These are phyloP conservation scores for Cyclospora cayetanensis DNA, from an alignment of 169 alveolate genomes.

Conservation along the genomic window DNA sequence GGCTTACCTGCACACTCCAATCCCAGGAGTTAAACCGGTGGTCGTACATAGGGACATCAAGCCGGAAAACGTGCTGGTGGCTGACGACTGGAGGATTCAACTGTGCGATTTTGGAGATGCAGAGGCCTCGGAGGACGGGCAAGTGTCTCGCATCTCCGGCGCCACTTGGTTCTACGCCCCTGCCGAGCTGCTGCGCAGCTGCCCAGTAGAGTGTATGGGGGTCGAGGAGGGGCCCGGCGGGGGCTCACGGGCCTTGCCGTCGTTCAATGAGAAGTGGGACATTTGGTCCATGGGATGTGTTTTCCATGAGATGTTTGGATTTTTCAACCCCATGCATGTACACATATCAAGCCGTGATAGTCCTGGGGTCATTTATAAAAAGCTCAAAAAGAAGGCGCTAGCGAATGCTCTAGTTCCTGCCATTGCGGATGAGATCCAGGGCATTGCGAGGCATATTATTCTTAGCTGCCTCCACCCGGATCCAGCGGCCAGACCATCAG, in stretches of 20 bases:
- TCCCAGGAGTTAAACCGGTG: slow-evolving; percentile 77
- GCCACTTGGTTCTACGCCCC: slow-evolving; percentile 95
- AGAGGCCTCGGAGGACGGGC: slow-evolving; percentile 85
- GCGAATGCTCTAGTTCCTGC: slow-evolving; percentile 68
- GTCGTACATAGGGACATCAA: slow-evolving; percentile 85
- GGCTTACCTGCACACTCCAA: slow-evolving; percentile 86
- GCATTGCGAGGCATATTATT: slow-evolving; percentile 82
- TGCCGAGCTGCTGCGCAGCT: slow-evolving; percentile 84
- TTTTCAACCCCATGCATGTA: slow-evolving; percentile 69
- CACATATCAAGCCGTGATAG: slow-evolving; percentile 57
- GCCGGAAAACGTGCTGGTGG: slow-evolving; percentile 82
- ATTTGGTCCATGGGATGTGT: slow-evolving; percentile 86
- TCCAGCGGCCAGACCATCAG: slow-evolving; percentile 84
- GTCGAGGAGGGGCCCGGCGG: neutral
- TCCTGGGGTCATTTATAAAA: slow-evolving; percentile 47
- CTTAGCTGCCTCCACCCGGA: slow-evolving; percentile 80
- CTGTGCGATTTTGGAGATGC: slow-evolving; percentile 88
- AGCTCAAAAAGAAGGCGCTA: slow-evolving; percentile 71
- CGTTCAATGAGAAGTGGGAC: slow-evolving; percentile 82
- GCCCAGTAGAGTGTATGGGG: slow-evolving; percentile 76
- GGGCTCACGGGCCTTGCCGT: slow-evolving; percentile 54
- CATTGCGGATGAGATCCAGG: slow-evolving; percentile 64
- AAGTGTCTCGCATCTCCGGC: slow-evolving; percentile 85
- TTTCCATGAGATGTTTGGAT: slow-evolving; percentile 83
- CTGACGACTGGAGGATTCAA: slow-evolving; percentile 77